These are phyloP conservation scores for Porogramme epimiltina DNA, from an alignment of 1,284 basidiomycete genomes.

Conservation along the genomic window DNA sequence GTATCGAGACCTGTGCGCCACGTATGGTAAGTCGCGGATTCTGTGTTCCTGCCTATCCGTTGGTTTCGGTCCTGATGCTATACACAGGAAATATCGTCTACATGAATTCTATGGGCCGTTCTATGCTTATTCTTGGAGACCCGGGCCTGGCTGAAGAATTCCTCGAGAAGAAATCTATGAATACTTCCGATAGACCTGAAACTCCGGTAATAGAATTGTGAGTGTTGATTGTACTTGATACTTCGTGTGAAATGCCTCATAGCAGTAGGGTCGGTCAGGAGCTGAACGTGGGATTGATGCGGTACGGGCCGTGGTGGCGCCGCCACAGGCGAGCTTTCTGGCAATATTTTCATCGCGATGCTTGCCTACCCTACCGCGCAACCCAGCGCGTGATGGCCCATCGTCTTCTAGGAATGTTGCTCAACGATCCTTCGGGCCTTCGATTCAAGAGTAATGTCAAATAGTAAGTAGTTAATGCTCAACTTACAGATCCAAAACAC, in stretches of 20 bases:
- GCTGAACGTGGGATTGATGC: slow-evolving; percentile 1
- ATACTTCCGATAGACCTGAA: not conserved
- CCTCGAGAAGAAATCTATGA: not conserved
- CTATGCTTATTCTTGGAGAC: not conserved
- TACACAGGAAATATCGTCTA: slow-evolving; percentile 1
- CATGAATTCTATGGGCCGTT: not conserved
- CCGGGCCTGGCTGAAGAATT: not conserved
- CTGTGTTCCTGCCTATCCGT: not conserved
- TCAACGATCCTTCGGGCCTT: not conserved
- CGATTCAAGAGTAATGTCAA: not conserved
- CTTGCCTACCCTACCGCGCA: not conserved
- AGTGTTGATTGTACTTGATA: not conserved
- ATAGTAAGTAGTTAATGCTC: not conserved
- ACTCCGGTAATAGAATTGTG: not conserved
- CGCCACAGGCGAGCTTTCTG: slow-evolving; percentile 3
- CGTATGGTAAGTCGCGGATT: not conserved
- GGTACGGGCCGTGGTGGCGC: slow-evolving; percentile 10
- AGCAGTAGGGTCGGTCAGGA: not conserved
- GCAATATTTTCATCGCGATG: slow-evolving; percentile 13
- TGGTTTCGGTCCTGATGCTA: not conserved
- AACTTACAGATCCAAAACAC: slow-evolving; percentile 7
- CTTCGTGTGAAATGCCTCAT: not conserved
- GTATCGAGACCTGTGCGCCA: too few relatives aligned
- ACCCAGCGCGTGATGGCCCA: slow-evolving; percentile 3
- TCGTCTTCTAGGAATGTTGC: slow-evolving; percentile 8